These are phyloP conservation scores for Chlamydomonas schloesseri DNA, from an alignment of 139 green algal species.

Conservation along the genomic window DNA sequence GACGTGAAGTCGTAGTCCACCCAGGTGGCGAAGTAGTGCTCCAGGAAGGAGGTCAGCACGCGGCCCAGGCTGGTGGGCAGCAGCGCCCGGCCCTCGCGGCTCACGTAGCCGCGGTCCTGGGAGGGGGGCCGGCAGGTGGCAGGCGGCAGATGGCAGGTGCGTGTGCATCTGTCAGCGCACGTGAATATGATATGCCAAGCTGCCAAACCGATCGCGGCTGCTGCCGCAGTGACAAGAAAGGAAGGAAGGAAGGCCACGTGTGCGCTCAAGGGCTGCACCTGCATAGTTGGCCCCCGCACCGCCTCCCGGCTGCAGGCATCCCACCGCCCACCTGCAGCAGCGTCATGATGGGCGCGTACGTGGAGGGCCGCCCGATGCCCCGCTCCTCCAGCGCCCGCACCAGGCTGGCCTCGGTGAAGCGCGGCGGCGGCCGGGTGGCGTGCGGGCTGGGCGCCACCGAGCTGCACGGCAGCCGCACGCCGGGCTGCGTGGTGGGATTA, in stretches of 20 bases:
- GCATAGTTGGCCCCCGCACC: too few species aligned
- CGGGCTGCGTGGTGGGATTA: not conserved
- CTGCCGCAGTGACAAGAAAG: too few species aligned
- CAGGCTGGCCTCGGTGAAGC: constrained; percentile 85
- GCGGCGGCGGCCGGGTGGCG: constrained; percentile 81
- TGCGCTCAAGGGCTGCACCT: too few species aligned
- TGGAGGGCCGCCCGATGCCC: constrained; percentile 94
- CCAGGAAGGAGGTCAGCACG: constrained; percentile 83
- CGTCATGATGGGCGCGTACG: constrained; percentile 89
- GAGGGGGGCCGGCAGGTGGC: not conserved
- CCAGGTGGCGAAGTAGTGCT: constrained; percentile 79
- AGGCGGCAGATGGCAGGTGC: not conserved
- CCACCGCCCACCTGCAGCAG: constrained; percentile 81
- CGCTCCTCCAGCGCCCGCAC: constrained; percentile 89
- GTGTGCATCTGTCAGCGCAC: too few species aligned
- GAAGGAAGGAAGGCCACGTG: too few species aligned
- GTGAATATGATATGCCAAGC: too few species aligned
- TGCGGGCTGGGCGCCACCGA: constrained; percentile 60
- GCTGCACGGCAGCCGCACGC: not conserved
- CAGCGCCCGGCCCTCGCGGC: constrained; percentile 64
- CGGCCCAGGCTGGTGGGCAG: constrained; percentile 71
- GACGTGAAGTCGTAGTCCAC: constrained; percentile 89
- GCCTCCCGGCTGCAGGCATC: too few species aligned
- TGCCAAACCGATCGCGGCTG: too few species aligned
- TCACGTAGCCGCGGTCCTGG: constrained; percentile 79